Conservation (phyloP, 805 yeast species). For the Yarrowia keelungensis region DNA sequence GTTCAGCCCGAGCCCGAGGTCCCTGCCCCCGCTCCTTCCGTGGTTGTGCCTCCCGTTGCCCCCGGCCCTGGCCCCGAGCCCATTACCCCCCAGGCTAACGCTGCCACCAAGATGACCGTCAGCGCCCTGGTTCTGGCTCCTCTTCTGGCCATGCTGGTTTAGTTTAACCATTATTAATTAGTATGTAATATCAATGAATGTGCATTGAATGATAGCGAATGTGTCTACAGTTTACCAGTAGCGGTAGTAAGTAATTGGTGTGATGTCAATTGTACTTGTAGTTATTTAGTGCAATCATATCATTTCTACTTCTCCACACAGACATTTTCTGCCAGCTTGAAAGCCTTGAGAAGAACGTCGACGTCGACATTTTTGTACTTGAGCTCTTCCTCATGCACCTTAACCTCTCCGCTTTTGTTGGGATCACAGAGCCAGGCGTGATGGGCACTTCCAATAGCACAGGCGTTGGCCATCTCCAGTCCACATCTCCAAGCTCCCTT, state of each 20-base stretch:
- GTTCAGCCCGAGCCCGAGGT: neutral
- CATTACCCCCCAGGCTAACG: conserved; percentile 19
- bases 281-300: neutral
- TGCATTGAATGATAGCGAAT: neutral
- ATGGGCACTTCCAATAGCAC: conserved; percentile 79
- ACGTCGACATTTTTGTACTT: conserved; percentile 15
- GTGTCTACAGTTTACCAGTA: too few relatives aligned
- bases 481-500: conserved; percentile 63
- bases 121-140: conserved; percentile 13
- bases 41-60: neutral
- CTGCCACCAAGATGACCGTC: conserved; percentile 12
- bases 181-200: neutral
- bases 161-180: neutral
- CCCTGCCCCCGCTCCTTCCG: neutral
- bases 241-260: too few relatives aligned
- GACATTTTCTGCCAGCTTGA: conserved; percentile 12
- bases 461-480: conserved; percentile 83
- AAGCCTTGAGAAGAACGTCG: conserved; percentile 20
- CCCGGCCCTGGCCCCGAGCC: conserved; percentile 1
- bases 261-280: neutral
- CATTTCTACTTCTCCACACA: neutral
- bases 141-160: conserved; percentile 13
- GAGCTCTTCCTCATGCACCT: conserved; percentile 20
- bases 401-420: conserved; percentile 1
- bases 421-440: conserved; percentile 33